Evolutionary conservation across 441 rosid species (phyloP).

Genomic region (Populus trichocarpa): DNA sequence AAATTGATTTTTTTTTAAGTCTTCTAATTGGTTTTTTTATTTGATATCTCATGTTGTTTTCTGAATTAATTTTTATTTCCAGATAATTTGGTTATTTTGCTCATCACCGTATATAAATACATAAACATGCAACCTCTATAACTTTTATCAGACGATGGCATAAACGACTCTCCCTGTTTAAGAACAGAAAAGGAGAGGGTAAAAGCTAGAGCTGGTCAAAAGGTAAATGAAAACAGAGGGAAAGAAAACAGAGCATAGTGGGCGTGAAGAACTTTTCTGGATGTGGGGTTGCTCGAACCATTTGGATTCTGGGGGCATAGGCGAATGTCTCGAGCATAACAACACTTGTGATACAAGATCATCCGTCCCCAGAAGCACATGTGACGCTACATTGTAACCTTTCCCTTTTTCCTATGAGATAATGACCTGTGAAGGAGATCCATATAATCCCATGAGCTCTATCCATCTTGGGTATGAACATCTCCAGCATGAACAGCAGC

Average conservation of each 20-base stretch:
- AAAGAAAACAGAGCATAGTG: neutral
- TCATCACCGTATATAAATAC: neutral
- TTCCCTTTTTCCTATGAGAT: neutral
- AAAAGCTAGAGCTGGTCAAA: neutral
- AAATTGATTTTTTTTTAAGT: no score
- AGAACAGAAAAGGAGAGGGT: neutral
- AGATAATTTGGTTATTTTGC: no score
- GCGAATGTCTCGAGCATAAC: neutral
- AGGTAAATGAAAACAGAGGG: neutral
- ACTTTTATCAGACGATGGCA: neutral
- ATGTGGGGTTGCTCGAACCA: neutral
- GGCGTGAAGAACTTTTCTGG: neutral
- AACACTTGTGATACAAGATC: neutral
- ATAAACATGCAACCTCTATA: no score
- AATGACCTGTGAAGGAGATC: conserved; percentile 4
- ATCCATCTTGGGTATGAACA: neutral
- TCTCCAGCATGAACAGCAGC: neutral
- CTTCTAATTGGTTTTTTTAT: no score
- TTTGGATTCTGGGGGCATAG: neutral
- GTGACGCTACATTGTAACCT: neutral
- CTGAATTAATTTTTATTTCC: no score
- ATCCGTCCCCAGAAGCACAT: neutral
- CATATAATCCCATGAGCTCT: neutral
- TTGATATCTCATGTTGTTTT: neutral
- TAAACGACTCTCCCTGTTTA: neutral